A percentile compares a stretch with the other conserved stretches of the same genome.
These are phyloP conservation scores for Afroboletus lepidellus DNA, from an alignment of 1,284 basidiomycete species.

Conservation along the genomic window DNA sequence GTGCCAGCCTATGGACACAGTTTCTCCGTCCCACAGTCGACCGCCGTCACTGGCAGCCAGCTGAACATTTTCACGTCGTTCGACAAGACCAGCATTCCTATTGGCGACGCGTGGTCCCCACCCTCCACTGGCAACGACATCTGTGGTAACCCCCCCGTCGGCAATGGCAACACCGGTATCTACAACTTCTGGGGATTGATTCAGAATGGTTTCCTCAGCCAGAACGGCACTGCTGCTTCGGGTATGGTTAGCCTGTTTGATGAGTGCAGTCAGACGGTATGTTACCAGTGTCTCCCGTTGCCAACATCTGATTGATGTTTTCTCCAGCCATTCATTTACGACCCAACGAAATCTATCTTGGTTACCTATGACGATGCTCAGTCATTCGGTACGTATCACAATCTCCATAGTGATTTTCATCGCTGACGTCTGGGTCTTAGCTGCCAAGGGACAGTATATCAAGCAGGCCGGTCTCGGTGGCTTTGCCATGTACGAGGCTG, in stretches of 20 bases:
- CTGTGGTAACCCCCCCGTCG: slow-evolving; percentile 46
- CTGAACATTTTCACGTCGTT: slow-evolving; percentile 53
- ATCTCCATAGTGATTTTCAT: background rate
- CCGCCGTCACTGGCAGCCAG: slow-evolving; percentile 39
- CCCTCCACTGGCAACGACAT: slow-evolving; percentile 46
- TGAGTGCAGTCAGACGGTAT: slow-evolving; percentile 65
- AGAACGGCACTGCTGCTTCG: slow-evolving; percentile 47
- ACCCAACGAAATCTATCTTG: slow-evolving; percentile 49
- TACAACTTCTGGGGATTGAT: slow-evolving; percentile 65
- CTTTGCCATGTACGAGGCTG: slow-evolving; percentile 65
- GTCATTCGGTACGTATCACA: slow-evolving; percentile 43
- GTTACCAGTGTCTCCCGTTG: slow-evolving; percentile 21
- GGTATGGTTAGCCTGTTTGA: slow-evolving; percentile 57
- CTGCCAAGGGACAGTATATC: slow-evolving; percentile 61
- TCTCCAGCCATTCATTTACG: slow-evolving; percentile 63
- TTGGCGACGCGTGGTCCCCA: slow-evolving; percentile 57
- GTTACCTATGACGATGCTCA: slow-evolving; percentile 61
- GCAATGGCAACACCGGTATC: slow-evolving; percentile 39
- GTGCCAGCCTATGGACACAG: slow-evolving; percentile 77
- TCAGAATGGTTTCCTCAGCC: slow-evolving; percentile 49
- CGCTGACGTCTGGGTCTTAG: slow-evolving; percentile 11
- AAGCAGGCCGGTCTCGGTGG: slow-evolving; percentile 50
- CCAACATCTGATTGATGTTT: slow-evolving; percentile 4
- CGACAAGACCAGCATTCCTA: slow-evolving; percentile 40
- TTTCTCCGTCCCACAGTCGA: slow-evolving; percentile 38